phyloP scores from a whole-genome alignment of 805 yeast genomes.

The Osmozyma mogii region DNA sequence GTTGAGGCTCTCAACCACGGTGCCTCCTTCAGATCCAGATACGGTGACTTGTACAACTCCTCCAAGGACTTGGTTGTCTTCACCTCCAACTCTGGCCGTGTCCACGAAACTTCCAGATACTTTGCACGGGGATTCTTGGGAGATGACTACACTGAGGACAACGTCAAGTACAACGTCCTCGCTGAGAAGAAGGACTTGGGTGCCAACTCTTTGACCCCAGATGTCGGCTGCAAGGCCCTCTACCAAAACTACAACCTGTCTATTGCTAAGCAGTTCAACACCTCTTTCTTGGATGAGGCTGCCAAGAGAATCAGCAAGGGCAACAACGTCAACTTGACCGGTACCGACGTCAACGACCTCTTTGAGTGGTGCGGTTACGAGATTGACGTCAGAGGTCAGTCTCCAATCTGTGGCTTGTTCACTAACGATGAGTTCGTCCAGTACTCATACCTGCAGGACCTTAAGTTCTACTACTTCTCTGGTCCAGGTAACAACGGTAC shows the following conservation, averaged over 20 bases:
- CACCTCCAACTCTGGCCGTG: conserved; percentile 5
- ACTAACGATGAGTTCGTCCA: conserved; percentile 61
- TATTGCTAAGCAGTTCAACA: conserved; percentile 28
- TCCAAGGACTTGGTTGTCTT: conserved; percentile 3
- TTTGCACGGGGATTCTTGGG: conserved; percentile 6
- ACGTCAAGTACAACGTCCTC: conserved; percentile 1
- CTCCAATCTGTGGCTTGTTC: conserved; percentile 61
- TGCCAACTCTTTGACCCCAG: conserved; percentile 6
- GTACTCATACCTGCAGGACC: conserved; percentile 53
- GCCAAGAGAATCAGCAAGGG: conserved; percentile 47
- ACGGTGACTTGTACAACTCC: conserved; percentile 4
- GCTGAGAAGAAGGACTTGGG: conserved; percentile 4
- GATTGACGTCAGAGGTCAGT: conserved; percentile 58
- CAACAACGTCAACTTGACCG: conserved; percentile 46
- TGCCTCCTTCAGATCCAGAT: conserved; percentile 4
- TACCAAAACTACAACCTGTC: conserved; percentile 1
- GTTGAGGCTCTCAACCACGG: conserved; percentile 2
- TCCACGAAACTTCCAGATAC: conserved; percentile 4
- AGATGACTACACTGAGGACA: conserved; percentile 1
- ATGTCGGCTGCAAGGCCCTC: conserved; percentile 5
- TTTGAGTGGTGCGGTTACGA: conserved; percentile 70
- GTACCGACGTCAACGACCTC: conserved; percentile 43
- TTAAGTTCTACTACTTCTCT: conserved; percentile 49
- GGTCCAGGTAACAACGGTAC: conserved; percentile 59
- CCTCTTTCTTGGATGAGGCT: conserved; percentile 42